These are phyloP conservation scores for Ploettnerulaceae sp. DNA, from an alignment of 2,329 filamentous ascomycete species.

Conservation along the genomic window DNA sequence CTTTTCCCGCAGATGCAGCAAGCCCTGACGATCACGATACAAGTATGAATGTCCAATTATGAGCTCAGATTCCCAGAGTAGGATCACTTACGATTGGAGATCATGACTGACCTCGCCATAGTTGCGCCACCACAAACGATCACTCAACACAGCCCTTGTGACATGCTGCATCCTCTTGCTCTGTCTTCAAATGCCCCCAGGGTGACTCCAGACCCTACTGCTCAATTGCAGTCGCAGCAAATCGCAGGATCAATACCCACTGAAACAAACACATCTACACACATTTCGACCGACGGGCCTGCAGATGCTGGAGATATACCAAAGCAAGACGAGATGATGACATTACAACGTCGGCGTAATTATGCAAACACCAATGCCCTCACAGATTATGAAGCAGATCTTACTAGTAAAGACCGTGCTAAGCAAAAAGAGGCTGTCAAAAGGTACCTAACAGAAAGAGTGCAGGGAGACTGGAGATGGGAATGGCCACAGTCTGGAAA, in stretches of 20 bases:
- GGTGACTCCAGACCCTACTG: conserved; percentile 1
- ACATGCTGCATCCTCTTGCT: conserved; percentile 6
- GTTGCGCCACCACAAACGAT: conserved; percentile 16
- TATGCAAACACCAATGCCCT: conserved; percentile 33
- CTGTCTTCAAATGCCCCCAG: conserved; percentile 8
- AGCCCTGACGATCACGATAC: conserved; percentile 6
- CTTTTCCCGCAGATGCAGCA: conserved; percentile 5
- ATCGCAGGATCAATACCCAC: conserved; percentile 8
- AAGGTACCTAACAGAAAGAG: conserved; percentile 47
- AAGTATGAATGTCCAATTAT: conserved; percentile 13
- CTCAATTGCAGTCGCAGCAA: conserved; percentile 4
- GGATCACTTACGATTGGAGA: conserved; percentile 4
- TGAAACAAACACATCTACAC: conserved; percentile 7
- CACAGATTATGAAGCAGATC: conserved; percentile 52
- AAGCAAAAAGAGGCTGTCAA: conserved; percentile 60
- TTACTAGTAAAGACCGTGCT: conserved; percentile 56
- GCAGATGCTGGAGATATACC: conserved; percentile 2
- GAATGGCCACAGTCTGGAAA: conserved; percentile 44
- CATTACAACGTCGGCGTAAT: conserved; percentile 24
- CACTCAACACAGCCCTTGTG: conserved; percentile 19
- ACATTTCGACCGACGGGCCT: conserved; percentile 9
- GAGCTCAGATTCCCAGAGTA: neutral
- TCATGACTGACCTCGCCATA: conserved; percentile 15
- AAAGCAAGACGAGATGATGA: conserved; percentile 26
- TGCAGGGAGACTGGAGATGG: conserved; percentile 58